Evolutionary conservation across 129 eudicot genomes (phyloP).

Genomic region (Arctium minus): DNA sequence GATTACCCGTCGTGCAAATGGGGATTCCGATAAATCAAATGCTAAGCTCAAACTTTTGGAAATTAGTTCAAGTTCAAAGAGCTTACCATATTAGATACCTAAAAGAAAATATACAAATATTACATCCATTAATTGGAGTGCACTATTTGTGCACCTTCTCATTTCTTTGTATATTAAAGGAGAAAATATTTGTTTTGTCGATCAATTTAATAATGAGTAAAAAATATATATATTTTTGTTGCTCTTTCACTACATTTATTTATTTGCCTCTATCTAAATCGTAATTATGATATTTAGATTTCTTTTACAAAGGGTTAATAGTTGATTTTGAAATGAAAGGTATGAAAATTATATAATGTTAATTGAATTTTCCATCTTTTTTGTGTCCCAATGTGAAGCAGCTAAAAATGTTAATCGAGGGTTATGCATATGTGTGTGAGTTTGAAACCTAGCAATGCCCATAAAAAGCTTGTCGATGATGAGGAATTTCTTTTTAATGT

Average conservation of each 20-base stretch:
- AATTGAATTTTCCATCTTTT: neutral
- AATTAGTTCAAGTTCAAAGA: conserved; percentile 91
- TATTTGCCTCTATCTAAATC: neutral
- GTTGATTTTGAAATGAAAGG: neutral
- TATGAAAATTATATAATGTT: neutral
- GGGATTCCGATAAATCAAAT: conserved; percentile 29
- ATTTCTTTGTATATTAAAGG: conserved; percentile 25
- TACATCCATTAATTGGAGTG: neutral
- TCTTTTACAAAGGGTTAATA: neutral
- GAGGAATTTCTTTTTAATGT: too few relatives aligned
- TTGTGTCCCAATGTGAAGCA: too few relatives aligned
- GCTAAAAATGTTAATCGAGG: neutral
- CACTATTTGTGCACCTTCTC: conserved; percentile 22
- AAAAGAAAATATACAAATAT: neutral
- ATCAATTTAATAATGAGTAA: neutral
- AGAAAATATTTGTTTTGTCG: neutral
- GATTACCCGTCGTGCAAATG: conserved; percentile 77
- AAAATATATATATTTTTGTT: neutral
- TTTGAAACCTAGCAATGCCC: neutral
- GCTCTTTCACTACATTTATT: neutral
- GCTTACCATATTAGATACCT: conserved; percentile 68
- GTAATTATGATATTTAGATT: neutral
- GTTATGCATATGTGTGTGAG: neutral
- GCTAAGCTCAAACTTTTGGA: conserved; percentile 70
- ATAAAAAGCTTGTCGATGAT: too few relatives aligned